phyloP scores from a whole-genome alignment of 768 basidiomycete species.

The Symmetrospora coprosmae region DNA sequence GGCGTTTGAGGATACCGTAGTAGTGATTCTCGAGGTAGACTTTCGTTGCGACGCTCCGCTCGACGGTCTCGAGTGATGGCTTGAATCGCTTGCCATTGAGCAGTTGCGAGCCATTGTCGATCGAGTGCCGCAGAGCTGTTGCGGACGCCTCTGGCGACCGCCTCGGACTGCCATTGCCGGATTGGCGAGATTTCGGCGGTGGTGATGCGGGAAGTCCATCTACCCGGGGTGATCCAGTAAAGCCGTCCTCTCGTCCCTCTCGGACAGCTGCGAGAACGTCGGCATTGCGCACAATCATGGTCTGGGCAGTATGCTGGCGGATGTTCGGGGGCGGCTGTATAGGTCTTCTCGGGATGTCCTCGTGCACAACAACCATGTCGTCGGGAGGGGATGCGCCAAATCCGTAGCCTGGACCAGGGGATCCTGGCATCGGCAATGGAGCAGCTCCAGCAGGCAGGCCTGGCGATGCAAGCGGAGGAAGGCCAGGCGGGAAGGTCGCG shows the following conservation, averaged over 20 bases:
- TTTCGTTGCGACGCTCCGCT: slow-evolving; percentile 79
- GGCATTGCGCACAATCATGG: slow-evolving; percentile 20
- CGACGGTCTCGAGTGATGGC: slow-evolving; percentile 78
- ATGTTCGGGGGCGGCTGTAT: not conserved
- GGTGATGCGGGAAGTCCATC: not conserved
- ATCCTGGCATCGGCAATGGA: not conserved
- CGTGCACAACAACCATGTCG: not conserved
- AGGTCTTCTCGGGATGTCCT: not conserved
- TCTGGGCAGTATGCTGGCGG: slow-evolving; percentile 15
- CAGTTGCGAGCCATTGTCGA: slow-evolving; percentile 14
- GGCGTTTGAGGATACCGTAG: slow-evolving; percentile 69
- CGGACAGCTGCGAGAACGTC: not conserved
- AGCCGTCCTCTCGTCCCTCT: not conserved
- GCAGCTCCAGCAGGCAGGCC: not conserved
- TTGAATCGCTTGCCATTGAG: slow-evolving; percentile 46
- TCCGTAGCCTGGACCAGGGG: not conserved
- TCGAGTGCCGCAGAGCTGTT: not conserved
- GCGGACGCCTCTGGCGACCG: not conserved
- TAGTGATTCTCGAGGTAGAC: slow-evolving; percentile 89
- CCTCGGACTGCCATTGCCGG: not conserved
- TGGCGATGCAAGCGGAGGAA: not conserved
- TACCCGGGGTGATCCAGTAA: too few species aligned
- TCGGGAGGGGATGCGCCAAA: not conserved
- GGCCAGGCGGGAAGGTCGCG: not conserved
- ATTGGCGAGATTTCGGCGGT: not conserved